Base-by-base conservation (phyloP, 2,329 filamentous ascomycete species). In the Pyricularia grisea region DNA sequence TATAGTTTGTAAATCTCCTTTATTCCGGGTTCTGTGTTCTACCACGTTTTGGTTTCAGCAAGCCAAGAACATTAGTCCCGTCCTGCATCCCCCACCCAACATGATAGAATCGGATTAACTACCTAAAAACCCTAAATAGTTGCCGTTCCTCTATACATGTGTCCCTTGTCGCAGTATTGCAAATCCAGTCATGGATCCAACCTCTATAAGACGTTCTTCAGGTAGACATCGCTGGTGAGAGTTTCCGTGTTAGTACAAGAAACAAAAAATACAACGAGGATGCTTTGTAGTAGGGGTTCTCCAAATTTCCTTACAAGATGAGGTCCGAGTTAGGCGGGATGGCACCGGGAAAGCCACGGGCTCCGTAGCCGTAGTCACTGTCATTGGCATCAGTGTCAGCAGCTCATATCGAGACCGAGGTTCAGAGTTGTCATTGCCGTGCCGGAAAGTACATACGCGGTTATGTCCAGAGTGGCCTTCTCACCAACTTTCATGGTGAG, bases 401-500 rank as follows among this genome's bases (percentile, higher is more conserved):
- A 65, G 42, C 17, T 64, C 3, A 20, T 10, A 23, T 14, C 42
- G 11, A 27, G 20, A 30, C 20, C 6, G 25, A 28, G 58, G 30
- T 23, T 28, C 2, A 27, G 11, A 27, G 14, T 14, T 30, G 12
- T 20, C 27, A 10, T 28, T 9, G 10, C 60, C 23, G 25, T 27
- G 25, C 27, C 20, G 60, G 25, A 28, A 28, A 63, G 60, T 63
- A 67, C 86, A 79, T 85, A 93, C 90, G 86, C 84, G 72, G 89
- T 86, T 77, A 98, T 97, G 73, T 89, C 90, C 72, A 99, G 85
- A 67, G 88, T 92, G 68, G 93, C 90, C 83, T 92, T 94, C 86
- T 98, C 94, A 78, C 94, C 94, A 70, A 97, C 83, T 77, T 90
- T 90, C 94, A 99, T 97, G 77, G 88, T 83, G 67, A 83, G 81